Conservation (phyloP, 179 eudicot genomes). For the Monotropa hypopitys region DNA sequence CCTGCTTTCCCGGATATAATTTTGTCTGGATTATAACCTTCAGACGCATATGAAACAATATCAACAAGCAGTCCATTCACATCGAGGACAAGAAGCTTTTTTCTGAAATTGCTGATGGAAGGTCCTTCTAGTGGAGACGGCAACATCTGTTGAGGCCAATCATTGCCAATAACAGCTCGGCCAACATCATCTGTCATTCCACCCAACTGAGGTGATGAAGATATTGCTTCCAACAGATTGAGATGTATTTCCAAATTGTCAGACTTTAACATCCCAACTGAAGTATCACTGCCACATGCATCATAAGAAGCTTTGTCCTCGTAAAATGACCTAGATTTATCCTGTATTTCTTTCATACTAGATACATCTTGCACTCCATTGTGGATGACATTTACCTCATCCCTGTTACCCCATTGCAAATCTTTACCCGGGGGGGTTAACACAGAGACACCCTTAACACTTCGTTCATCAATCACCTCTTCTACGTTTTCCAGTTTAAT, state of each 20-base stretch:
- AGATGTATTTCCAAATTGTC: slow-evolving; percentile 7
- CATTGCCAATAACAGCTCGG: background rate
- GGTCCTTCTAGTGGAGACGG: slow-evolving; percentile 9
- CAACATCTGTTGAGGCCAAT: slow-evolving; percentile 2
- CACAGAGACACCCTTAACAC: slow-evolving; percentile 1
- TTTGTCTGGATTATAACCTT: slow-evolving; percentile 27
- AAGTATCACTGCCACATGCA: slow-evolving; percentile 4
- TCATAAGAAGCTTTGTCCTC: slow-evolving; percentile 6
- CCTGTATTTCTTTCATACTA: background rate
- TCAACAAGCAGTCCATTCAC: slow-evolving; percentile 71
- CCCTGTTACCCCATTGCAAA: background rate
- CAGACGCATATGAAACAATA: slow-evolving; percentile 24
- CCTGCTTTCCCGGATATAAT: slow-evolving; percentile 47
- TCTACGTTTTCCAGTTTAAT: background rate
- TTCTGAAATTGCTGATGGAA: slow-evolving; percentile 10
- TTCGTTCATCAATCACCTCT: background rate
- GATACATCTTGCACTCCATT: background rate
- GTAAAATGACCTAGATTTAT: background rate
- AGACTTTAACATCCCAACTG: background rate
- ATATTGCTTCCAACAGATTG: background rate
- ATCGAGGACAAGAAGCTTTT: slow-evolving; percentile 76
- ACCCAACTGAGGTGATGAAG: slow-evolving; percentile 1
- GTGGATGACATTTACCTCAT: background rate
- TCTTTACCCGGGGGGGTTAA: background rate
- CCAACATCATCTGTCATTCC: slow-evolving; percentile 9